phyloP scores from a whole-genome alignment of 129 eudicot species.

The Helichrysum umbraculigerum region DNA sequence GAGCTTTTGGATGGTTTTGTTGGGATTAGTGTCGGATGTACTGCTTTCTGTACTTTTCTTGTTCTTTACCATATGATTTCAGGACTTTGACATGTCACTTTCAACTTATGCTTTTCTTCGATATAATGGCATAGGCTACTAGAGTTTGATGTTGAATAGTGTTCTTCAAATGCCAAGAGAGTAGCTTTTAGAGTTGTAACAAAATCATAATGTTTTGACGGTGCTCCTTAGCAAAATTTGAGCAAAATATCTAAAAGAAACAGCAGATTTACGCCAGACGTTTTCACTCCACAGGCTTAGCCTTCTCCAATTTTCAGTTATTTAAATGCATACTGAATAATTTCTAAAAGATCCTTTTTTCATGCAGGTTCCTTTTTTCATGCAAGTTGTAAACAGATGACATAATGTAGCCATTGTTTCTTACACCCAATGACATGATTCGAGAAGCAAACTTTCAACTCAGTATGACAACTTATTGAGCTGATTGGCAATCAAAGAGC shows the following conservation, averaged over 20 bases:
- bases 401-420: not conserved
- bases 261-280: not conserved
- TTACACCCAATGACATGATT: not conserved
- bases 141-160: not conserved
- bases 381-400: not conserved
- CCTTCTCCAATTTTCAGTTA: not conserved
- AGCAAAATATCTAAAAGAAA: too few species aligned
- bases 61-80: not conserved
- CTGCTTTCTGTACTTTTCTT: not conserved
- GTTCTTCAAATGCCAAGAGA: not conserved
- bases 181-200: not conserved
- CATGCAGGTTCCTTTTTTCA: not conserved
- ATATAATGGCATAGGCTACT: not conserved
- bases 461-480: not conserved
- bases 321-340: not conserved
- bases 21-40: not conserved
- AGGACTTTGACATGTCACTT: not conserved
- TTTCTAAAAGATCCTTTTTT: not conserved
- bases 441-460: not conserved
- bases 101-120: not conserved
- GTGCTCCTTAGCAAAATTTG: too few species aligned
- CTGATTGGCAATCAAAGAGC: not conserved
- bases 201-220: not conserved
- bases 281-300: not conserved
- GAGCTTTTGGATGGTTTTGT: conserved; percentile 1